phyloP scores from a whole-genome alignment of 192 early-diverging fungal genomes.

The Coemansia sp. region DNA sequence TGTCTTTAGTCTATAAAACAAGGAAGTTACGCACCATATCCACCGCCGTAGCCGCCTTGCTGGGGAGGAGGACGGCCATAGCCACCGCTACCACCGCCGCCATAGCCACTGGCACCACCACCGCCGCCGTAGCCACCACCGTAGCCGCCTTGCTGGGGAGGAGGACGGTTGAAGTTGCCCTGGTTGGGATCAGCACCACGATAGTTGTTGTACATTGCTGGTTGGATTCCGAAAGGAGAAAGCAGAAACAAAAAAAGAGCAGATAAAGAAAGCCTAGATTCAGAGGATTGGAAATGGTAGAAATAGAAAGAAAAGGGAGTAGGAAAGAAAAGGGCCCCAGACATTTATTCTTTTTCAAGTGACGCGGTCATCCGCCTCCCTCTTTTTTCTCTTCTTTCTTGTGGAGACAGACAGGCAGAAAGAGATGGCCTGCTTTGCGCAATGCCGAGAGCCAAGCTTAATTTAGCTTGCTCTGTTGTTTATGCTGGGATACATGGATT shows the following conservation, averaged over 20 bases:
- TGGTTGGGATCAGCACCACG: constrained; percentile 25
- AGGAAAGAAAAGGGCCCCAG: not conserved
- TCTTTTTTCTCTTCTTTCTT: not conserved
- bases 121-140: constrained; percentile 23
- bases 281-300: not conserved
- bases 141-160: constrained; percentile 10
- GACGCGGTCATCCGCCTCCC: not conserved
- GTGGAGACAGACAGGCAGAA: too few relatives aligned
- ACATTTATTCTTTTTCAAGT: not conserved
- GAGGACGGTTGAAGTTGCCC: constrained; percentile 7
- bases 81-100: constrained; percentile 11
- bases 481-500: too few relatives aligned
- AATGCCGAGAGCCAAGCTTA: too few relatives aligned
- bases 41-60: constrained; percentile 11
- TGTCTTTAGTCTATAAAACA: not conserved
- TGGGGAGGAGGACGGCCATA: constrained; percentile 7
- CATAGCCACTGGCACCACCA: constrained; percentile 11
- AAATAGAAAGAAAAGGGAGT: not conserved
- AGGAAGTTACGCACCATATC: constrained; percentile 19
- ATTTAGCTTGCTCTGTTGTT: too few relatives aligned
- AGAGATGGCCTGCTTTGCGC: too few relatives aligned
- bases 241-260: constrained; percentile 5
- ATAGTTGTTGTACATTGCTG: constrained; percentile 31
- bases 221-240: not conserved
- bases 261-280: constrained; percentile 10